Percentiles rank a stretch among this genome's conserved stretches.
phyloP scores from a whole-genome alignment of 225 moss, liverwort and hornwort genomes.

The Rhytidiadelphus loreus region DNA sequence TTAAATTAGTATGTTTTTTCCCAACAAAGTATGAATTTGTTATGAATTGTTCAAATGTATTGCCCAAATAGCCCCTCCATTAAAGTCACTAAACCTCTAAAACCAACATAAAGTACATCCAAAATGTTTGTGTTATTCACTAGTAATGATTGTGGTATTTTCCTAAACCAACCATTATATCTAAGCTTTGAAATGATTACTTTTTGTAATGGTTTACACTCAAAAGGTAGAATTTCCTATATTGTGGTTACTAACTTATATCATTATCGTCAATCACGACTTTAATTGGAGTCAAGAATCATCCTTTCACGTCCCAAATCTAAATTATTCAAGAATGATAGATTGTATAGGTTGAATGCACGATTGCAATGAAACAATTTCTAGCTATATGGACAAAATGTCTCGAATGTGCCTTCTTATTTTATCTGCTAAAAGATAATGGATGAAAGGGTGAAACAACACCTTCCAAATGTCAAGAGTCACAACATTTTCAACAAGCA shows the following conservation, averaged over 20 bases:
- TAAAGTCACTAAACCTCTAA: neutral
- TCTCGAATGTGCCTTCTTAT: neutral
- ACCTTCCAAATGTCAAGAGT: neutral
- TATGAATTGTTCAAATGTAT: neutral
- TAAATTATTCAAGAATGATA: neutral
- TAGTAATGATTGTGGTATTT: neutral
- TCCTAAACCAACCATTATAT: neutral
- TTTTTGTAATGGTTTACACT: neutral
- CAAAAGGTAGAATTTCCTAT: neutral
- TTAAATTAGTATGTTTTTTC: neutral
- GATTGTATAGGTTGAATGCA: too few species aligned
- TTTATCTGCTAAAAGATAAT: neutral
- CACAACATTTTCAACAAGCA: neutral
- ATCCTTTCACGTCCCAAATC: neutral
- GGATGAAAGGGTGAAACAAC: neutral
- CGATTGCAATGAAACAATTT: neutral
- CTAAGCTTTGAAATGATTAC: neutral
- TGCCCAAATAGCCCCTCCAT: neutral
- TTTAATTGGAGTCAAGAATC: neutral
- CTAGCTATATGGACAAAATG: neutral
- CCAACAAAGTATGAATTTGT: neutral
- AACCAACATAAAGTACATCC: neutral
- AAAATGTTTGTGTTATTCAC: neutral
- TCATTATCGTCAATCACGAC: neutral
- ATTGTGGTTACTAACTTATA: too few species aligned